These are phyloP conservation scores for Trichoderma cornu-damae DNA, from an alignment of 2,329 filamentous ascomycete genomes.

Conservation along the genomic window DNA sequence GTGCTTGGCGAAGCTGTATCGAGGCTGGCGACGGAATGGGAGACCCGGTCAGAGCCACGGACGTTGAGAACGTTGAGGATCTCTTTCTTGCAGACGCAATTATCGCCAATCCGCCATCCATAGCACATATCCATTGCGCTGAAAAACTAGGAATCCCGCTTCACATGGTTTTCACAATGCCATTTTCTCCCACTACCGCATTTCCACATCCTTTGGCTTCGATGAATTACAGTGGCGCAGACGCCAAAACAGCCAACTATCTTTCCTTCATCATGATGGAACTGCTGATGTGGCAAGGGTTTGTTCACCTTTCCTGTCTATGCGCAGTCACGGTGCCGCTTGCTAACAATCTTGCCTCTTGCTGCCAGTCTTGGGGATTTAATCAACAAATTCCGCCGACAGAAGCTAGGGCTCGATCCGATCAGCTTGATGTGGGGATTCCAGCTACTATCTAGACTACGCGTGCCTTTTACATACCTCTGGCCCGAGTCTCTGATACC, in stretches of 20 bases:
- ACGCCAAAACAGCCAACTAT: constrained; percentile 58
- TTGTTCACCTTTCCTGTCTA: neutral
- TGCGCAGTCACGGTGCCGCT: neutral
- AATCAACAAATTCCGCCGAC: constrained; percentile 63
- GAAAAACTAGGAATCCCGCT: constrained; percentile 45
- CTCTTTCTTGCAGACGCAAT: constrained; percentile 52
- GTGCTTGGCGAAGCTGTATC: constrained; percentile 36
- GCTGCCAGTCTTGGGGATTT: constrained; percentile 63
- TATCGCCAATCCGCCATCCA: constrained; percentile 50
- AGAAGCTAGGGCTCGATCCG: constrained; percentile 57
- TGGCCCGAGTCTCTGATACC: constrained; percentile 65
- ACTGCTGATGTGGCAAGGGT: constrained; percentile 20
- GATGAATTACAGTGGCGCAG: constrained; percentile 52
- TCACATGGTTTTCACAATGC: constrained; percentile 47
- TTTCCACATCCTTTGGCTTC: constrained; percentile 67
- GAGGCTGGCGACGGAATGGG: constrained; percentile 34
- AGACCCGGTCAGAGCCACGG: constrained; percentile 26
- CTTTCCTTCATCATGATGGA: constrained; percentile 47
- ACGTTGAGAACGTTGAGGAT: constrained; percentile 25
- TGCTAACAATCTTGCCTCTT: constrained; percentile 55
- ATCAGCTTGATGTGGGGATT: constrained; percentile 63
- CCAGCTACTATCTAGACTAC: constrained; percentile 56
- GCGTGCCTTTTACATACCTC: constrained; percentile 64
- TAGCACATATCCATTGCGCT: constrained; percentile 49
- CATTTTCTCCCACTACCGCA: constrained; percentile 39